Evolutionary conservation across 805 yeast species (phyloP), one percentile per base, ranked within the genome.

Genomic region (Saccharomycopsis amapae): DNA sequence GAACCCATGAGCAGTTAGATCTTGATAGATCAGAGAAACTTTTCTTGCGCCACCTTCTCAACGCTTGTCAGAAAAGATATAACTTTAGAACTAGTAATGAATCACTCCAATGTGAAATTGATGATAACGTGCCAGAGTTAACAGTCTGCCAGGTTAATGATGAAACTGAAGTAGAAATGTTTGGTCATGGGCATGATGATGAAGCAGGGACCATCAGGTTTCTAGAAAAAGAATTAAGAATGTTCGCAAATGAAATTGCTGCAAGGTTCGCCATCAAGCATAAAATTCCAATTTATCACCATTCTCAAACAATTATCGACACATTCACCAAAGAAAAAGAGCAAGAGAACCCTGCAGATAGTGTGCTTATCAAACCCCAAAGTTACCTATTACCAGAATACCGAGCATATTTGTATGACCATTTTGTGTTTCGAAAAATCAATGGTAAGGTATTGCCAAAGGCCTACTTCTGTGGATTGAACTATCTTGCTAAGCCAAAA

Each of bases 361-460:
- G 46, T 9, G 46, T 53, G 17, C 42, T 53, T 5, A 50, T 59
- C 9, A 46, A 55, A 26, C 50, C 60, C 20, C 49, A 51, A 15
- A 46, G 46, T 5, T 47, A 53, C 19, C 38, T 62, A 18, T 28
- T 39, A 5, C 50, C 52, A 6, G 53, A 60, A 19, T 69, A 56
- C 48, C 57, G 61, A 37, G 68, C 72, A 4, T 54, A 40, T 12
- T 53, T 65, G 0, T 70, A 63, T 52, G 58, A 56, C 40, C 72
- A 70, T 45, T 62, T 72, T 0, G 53, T 66, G 2, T 47, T 67
- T 20, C 59, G 71, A 1, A 58, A 68, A 44, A 69, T 68, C 49
- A 22, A 58, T 3, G 72, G 73, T 1, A 53, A 56, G 44, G 63
- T 68, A 2, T 61, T 72, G 0, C 45, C 58, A 15, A 56, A 62